A percentile compares a stretch with the other conserved stretches of the same genome.
Evolutionary conservation across 2,329 filamentous ascomycete species (phyloP).

Genomic region (Alternaria alternata): DNA sequence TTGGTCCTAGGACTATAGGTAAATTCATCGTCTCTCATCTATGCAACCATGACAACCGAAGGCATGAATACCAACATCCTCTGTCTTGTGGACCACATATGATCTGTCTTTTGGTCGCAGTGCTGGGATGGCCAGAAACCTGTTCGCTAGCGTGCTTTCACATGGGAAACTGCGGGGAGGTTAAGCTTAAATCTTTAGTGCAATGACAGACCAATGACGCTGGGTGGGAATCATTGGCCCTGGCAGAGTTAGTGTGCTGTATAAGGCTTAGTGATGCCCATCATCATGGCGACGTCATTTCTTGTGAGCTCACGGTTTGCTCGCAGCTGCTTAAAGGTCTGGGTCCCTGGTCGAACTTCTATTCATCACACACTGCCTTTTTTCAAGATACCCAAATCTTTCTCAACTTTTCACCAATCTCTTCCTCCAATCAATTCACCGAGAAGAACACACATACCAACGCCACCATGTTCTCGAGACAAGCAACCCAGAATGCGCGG

Average conservation of each 20-base stretch:
- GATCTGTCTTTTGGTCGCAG: neutral
- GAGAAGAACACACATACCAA: neutral
- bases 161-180: constrained; percentile 11
- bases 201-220: constrained; percentile 17
- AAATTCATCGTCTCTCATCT: neutral
- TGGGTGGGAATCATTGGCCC: neutral
- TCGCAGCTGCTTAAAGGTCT: constrained; percentile 17
- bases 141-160: constrained; percentile 2
- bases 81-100: neutral
- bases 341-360: constrained; percentile 1
- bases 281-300: constrained; percentile 24
- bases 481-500: constrained; percentile 42
- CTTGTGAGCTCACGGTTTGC: constrained; percentile 2
- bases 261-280: constrained; percentile 11
- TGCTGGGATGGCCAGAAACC: neutral
- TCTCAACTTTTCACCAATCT: constrained; percentile 4
- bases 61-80: neutral
- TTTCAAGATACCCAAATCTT: constrained; percentile 13
- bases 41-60: neutral
- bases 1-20: neutral
- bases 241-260: neutral
- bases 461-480: constrained; percentile 43
- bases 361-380: constrained; percentile 6
- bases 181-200: constrained; percentile 9
- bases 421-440: constrained; percentile 11